Base-by-base conservation (phyloP, 2,329 filamentous ascomycete genomes). In the Rutstroemia sp. region DNA sequence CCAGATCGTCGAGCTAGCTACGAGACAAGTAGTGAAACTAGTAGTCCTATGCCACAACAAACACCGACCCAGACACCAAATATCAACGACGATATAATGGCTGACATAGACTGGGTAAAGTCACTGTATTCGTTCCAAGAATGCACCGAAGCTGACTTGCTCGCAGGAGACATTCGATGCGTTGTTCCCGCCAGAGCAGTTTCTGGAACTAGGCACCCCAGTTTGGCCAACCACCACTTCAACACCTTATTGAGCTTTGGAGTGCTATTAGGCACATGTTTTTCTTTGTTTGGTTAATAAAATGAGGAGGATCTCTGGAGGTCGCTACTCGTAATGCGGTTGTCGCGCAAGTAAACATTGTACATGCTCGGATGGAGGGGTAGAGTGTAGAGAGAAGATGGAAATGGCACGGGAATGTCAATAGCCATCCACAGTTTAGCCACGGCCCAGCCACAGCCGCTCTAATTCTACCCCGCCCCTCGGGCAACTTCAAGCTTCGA, bases 101-200 rank as follows among this genome's bases (percentile, higher is more conserved):
- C 82, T 42, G 80, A 81, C 56, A 81, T 87, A 60, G 83, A 88
- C 62, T 87, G 83, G 84, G 52, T 48, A 83, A 86, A 70, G 72
- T 81, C 27, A 21, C 19, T 17, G 17, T 75, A 21, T 40, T 58
- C 51, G 19, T 44, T 34, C 17, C 52, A 17, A 17, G 10, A n/a
- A 9, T 50, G 10, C 40, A 1, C 19, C n/a, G 21, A 49, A 14
- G 12, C 27, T 44, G 10, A 38, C 12, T 21, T 30, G 9, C 38
- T 63, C 4, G n/a, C 19, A 54, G 65, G 67, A 68, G 49, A 66
- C 63, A 34, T 68, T 69, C 45, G 67, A 69, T 63, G 63, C 61
- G 2, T 45, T 69, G 9, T 69, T 69, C 39, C 68, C 67, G 3
- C 65, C 65, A 9, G 60, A 59, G 44, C 58, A 63, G 48, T 62